phyloP scores from a whole-genome alignment of 345 rosid genomes.

The Geranium rotundifolium region DNA sequence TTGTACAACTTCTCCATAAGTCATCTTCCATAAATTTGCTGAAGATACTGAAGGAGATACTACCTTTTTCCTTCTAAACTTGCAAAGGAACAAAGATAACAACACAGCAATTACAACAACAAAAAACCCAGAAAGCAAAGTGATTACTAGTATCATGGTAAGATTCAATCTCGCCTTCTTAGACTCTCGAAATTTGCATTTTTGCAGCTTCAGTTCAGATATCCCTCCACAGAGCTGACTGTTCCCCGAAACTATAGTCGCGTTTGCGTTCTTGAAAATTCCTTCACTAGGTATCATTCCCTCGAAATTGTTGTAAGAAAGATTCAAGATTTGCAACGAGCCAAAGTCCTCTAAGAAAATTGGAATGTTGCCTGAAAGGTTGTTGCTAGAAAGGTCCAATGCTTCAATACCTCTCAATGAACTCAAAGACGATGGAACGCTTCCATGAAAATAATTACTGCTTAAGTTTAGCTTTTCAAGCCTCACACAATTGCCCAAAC shows the following conservation, averaged over 20 bases:
- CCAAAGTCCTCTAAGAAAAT: not conserved
- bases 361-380: constrained; percentile 1
- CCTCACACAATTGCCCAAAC: not conserved
- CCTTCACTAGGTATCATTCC: not conserved
- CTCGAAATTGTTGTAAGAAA: not conserved
- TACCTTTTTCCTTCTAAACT: not conserved
- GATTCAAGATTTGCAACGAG: not conserved
- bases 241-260: not conserved
- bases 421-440: constrained; percentile 5
- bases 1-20: not conserved
- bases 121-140: not conserved
- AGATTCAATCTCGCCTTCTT: not conserved
- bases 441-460: constrained; percentile 4
- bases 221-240: constrained; percentile 1
- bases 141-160: not conserved
- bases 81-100: not conserved
- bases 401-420: not conserved
- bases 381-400: constrained; percentile 11
- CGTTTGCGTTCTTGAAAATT: not conserved
- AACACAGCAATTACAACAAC: not conserved
- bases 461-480: not conserved
- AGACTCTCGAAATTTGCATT: not conserved
- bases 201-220: not conserved
- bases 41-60: not conserved
- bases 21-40: not conserved